Percentiles rank a stretch among this genome's conserved stretches.
Conservation (phyloP, 2,329 filamentous ascomycete species). For the Chaetomiaceae sp. region DNA sequence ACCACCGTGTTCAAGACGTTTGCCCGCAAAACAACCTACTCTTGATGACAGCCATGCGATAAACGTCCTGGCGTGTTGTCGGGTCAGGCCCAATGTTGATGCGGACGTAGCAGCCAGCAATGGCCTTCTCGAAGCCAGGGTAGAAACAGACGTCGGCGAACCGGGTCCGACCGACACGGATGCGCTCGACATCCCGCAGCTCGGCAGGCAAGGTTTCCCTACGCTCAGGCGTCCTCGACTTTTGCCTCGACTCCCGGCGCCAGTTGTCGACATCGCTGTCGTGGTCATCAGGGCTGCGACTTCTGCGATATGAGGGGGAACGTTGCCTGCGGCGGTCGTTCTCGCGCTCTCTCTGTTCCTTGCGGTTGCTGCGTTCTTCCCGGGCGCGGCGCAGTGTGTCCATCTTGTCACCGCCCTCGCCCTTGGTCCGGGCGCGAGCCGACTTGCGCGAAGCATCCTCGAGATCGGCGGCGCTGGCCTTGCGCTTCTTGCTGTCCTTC, state of each 20-base stretch:
- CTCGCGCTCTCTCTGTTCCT: constrained; percentile 59
- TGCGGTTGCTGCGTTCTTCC: constrained; percentile 60
- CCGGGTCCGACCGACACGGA: constrained; percentile 76
- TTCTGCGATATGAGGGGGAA: constrained; percentile 36
- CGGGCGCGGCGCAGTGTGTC: constrained; percentile 61
- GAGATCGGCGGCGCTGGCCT: constrained; percentile 71
- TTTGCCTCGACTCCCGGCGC: constrained; percentile 44
- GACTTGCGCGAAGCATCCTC: constrained; percentile 74
- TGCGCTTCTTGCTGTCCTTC: constrained; percentile 67
- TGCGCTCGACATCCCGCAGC: constrained; percentile 76
- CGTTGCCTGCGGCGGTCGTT: constrained; percentile 53
- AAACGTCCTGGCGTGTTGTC: constrained; percentile 67
- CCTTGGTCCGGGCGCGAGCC: constrained; percentile 63
- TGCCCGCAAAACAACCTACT: constrained; percentile 45
- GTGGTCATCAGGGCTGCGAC: constrained; percentile 55
- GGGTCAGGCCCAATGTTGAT: constrained; percentile 76
- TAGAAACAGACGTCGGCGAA: constrained; percentile 93
- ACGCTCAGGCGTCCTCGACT: constrained; percentile 49
- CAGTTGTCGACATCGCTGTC: constrained; percentile 82
- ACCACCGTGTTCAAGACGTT: not conserved
- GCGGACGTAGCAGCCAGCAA: constrained; percentile 79
- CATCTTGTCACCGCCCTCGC: constrained; percentile 66
- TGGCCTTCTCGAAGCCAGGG: constrained; percentile 77
- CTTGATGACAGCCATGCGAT: constrained; percentile 86
- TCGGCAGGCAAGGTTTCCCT: constrained; percentile 67